phyloP scores from a whole-genome alignment of 2,329 filamentous ascomycete genomes.

The Huntiella abstrusa region DNA sequence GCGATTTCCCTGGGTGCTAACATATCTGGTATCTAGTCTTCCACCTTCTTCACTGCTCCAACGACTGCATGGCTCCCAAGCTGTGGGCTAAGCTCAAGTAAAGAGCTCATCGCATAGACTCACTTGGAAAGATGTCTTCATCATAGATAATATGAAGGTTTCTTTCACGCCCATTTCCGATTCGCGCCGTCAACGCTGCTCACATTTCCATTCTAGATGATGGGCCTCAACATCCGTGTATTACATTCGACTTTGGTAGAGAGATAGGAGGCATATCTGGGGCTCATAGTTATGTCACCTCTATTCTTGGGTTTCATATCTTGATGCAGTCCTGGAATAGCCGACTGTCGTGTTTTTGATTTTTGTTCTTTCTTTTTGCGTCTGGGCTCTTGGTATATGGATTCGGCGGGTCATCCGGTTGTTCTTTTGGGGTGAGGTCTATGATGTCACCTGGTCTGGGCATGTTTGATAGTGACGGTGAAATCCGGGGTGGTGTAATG shows the following conservation, averaged over 20 bases:
- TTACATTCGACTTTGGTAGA: background rate
- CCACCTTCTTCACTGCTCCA: constrained; percentile 93
- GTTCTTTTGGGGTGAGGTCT: too few species aligned
- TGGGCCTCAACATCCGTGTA: background rate
- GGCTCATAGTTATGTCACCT: too few species aligned
- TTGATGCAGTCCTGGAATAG: too few species aligned
- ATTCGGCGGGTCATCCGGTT: too few species aligned
- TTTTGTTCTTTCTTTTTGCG: too few species aligned
- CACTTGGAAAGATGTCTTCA: background rate
- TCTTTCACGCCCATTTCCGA: constrained; percentile 5
- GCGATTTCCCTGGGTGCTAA: background rate
- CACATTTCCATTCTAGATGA: background rate
- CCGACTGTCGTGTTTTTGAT: too few species aligned
- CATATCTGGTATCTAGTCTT: constrained; percentile 46
- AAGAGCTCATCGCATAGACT: constrained; percentile 14
- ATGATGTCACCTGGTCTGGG: too few species aligned
- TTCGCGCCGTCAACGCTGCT: background rate
- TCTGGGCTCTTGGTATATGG: too few species aligned
- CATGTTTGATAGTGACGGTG: too few species aligned
- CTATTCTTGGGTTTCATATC: too few species aligned
- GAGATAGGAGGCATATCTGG: too few species aligned
- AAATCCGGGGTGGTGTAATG: constrained; percentile 8
- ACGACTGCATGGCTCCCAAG: constrained; percentile 84
- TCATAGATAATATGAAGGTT: constrained; percentile 3
- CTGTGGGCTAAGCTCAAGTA: constrained; percentile 89